Base-by-base conservation (phyloP, 2,329 filamentous ascomycete genomes). In the Falciphora oryzae region DNA sequence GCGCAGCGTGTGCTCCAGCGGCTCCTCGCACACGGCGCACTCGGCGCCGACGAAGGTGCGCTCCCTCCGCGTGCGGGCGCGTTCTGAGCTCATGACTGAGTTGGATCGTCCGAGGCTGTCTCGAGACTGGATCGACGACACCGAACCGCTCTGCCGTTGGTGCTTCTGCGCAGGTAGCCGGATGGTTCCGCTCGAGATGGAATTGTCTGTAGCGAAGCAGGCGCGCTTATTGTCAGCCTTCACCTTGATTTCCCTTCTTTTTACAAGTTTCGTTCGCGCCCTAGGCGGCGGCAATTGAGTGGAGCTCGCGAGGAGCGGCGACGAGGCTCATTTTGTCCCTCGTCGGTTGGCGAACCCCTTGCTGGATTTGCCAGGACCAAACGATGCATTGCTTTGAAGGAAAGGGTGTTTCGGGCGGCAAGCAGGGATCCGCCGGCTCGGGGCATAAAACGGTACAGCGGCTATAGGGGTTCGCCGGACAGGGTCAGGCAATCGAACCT, bases 11-110 rank as follows among this genome's bases (percentile, higher is more conserved):
- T 98, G 94, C 77, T 98, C 95, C 67, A 99, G 80, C 3, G 93
- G 93, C 78, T 99, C 95, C 75, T 99, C 95, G 75, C 95, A 99
- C 22, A 97, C 93, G 62, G 93, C 91, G 78, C 95, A 99, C 79
- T 96, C 91, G 75, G 88, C 93, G 59, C 95, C 95, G 64, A 98
- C 91, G 78, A 97, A 98, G 2, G 94, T 99, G 74, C 95, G 86
- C 78, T 98, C 94, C 73, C 93, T 85, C 73, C 95, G 86, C 69
- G 88, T 89, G 69, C 92, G 89, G 71, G 85, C 89, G 72, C 92
- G 85, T 73, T 97, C 92, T 63, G 89, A 82, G 72, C 89, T 88
- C 81, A 92, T 85, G 75, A 86, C 85, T 80, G 89, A 88, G 69
- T 74, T 71, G 66, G 74, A 72, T 64, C 75, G 74, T 22, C 76